Base-by-base conservation (phyloP, 768 basidiomycete species). In the Chalciporus sphaerocephalus region DNA sequence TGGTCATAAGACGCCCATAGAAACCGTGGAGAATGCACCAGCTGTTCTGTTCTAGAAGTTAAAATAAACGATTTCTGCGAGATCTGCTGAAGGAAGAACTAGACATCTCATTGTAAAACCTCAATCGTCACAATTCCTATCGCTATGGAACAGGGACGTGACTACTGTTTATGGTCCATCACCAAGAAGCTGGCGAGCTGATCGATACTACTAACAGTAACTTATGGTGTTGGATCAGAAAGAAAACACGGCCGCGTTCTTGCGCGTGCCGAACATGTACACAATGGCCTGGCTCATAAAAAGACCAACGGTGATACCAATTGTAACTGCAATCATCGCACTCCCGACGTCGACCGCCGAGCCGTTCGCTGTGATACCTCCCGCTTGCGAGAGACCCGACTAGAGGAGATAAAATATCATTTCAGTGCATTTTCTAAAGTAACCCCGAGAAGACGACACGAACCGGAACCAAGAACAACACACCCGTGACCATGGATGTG, bases 1-100 rank as follows among this genome's bases (percentile, higher is more conserved):
- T 37, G 96, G 96, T 13, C 96, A 99, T 74, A 99, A 98, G 72
- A 91, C 91, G 10, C 84, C 91, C 38, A 79, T 96, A 59, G 93
- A 93, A 52, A 78, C 74, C 40, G 86, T 96, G 50, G 92, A 92
- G 68, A 86, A 83, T 61, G 85, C 91, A 20, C 80, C 92, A 0
- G 93, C 94, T 5, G 92, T 96, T 13, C 81, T 91, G 72, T 88
- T 96, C 72, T 94, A 82, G 66, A 46, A 50, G 40, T 27, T 30
- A 32, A 32, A 44, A 49, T 49, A 54, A 32, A 47, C 41, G 44
- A 46, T 28, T 20, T 13, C 28, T 22, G 20, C 17, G 35, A 25
- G 3, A 15, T 6, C 20, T 41, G 32, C 46, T 44, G 42, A 23
- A 11, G n/a, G 20, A 25, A 40, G 20, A 43, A 42, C 38, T 34